A percentile compares a stretch with the other conserved stretches of the same genome.
These are phyloP conservation scores for Rosellinia necatrix DNA, from an alignment of 2,329 filamentous ascomycete species.

Conservation along the genomic window DNA sequence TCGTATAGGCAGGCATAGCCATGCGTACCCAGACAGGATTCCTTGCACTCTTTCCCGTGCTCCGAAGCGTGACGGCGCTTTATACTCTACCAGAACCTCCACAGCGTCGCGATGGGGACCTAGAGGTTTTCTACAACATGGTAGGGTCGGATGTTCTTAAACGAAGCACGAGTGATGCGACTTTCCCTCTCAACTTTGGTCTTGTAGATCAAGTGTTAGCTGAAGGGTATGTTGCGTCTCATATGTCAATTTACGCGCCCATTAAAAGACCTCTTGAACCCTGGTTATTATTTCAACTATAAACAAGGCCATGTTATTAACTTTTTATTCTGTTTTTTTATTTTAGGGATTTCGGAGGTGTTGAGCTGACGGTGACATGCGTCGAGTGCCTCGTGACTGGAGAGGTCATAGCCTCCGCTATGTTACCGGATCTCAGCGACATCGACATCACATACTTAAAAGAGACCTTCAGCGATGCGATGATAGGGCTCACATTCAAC, in stretches of 20 bases:
- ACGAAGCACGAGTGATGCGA: conserved; percentile 17
- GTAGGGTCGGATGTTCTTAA: conserved; percentile 13
- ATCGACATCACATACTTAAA: conserved; percentile 30
- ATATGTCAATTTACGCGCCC: background rate
- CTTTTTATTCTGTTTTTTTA: background rate
- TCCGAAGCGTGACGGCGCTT: conserved; percentile 10
- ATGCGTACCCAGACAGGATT: conserved; percentile 11
- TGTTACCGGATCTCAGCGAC: conserved; percentile 35
- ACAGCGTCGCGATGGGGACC: background rate
- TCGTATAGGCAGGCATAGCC: too few species aligned
- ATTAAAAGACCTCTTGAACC: too few species aligned
- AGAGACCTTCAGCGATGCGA: conserved; percentile 34
- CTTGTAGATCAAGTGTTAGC: conserved; percentile 26
- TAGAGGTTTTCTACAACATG: conserved; percentile 3
- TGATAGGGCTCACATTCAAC: conserved; percentile 33
- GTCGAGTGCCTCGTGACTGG: conserved; percentile 35
- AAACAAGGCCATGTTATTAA: background rate
- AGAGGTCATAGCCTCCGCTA: conserved; percentile 30
- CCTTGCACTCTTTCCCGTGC: conserved; percentile 9
- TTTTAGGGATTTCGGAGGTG: conserved; percentile 21
- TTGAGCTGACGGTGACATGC: conserved; percentile 31
- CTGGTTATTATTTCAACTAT: background rate
- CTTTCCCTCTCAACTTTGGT: conserved; percentile 15
- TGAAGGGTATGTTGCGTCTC: conserved; percentile 27
- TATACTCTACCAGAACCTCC: conserved; percentile 17